These are phyloP conservation scores for Naganishia liquefaciens DNA, from an alignment of 1,284 basidiomycete species.

Conservation along the genomic window DNA sequence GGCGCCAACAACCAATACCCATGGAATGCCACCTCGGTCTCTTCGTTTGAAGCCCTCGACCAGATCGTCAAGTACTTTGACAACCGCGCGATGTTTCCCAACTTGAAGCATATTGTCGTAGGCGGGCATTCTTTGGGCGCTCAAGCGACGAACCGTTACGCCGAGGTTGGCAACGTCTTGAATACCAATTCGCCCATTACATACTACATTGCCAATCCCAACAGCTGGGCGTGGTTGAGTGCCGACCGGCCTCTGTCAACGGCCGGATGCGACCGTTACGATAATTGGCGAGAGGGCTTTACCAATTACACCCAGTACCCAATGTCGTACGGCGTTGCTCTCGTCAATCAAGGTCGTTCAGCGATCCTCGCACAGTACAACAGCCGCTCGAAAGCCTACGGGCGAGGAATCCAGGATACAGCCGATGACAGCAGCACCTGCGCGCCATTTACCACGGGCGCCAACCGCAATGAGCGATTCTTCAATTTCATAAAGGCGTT, in stretches of 20 bases:
- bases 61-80: conserved; percentile 9
- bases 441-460: neutral
- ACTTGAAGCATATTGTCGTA: conserved; percentile 7
- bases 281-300: conserved; percentile 4
- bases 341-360: conserved; percentile 4
- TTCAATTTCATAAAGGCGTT: conserved; percentile 11
- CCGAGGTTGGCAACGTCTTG: conserved; percentile 3
- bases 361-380: conserved; percentile 3
- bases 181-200: neutral
- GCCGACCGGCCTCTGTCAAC: neutral
- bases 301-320: conserved; percentile 4
- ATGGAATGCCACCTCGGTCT: neutral
- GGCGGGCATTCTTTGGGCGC: conserved; percentile 3
- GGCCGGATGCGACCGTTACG: neutral
- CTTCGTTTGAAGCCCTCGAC: neutral
- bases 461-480: conserved; percentile 8
- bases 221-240: conserved; percentile 6
- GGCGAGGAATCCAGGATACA: neutral
- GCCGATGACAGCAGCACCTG: conserved; percentile 5
- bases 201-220: conserved; percentile 7
- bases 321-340: conserved; percentile 3
- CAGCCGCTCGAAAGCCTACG: conserved; percentile 6
- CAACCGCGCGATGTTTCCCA: conserved; percentile 7
- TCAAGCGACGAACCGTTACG: conserved; percentile 6
- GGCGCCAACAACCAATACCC: conserved; percentile 9